Evolutionary conservation across 1,284 basidiomycete genomes (phyloP).

Genomic region (Volvariella surrecta): DNA sequence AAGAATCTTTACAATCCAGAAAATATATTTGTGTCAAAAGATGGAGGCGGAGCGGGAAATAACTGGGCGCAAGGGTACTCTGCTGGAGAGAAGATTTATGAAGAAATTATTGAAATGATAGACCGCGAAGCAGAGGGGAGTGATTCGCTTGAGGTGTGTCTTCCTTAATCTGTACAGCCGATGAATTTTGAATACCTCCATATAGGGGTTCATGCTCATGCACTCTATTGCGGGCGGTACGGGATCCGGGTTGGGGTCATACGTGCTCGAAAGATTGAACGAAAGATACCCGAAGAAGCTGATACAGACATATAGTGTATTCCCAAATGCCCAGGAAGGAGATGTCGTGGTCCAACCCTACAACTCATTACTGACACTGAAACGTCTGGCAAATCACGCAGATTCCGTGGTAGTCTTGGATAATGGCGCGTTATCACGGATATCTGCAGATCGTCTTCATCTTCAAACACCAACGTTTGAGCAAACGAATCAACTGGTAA

Average conservation of each 20-base stretch:
- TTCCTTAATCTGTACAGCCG: background rate
- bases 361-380: constrained; percentile 92
- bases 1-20: constrained; percentile 96
- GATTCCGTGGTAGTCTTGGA: constrained; percentile 97
- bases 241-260: constrained; percentile 96
- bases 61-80: constrained; percentile 97
- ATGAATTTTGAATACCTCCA: constrained; percentile 5
- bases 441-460: constrained; percentile 88
- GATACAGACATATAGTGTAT: constrained; percentile 98
- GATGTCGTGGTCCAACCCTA: constrained; percentile 99
- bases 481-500: constrained; percentile 90
- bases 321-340: constrained; percentile 86
- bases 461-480: constrained; percentile 88
- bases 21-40: constrained; percentile 93
- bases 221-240: constrained; percentile 99
- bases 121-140: constrained; percentile 98
- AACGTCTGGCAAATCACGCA: constrained; percentile 92
- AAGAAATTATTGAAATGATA: constrained; percentile 99
- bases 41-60: constrained; percentile 97
- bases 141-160: constrained; percentile 85
- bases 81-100: constrained; percentile 87
- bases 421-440: constrained; percentile 89
- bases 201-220: constrained; percentile 99
- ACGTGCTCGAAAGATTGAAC: constrained; percentile 91
- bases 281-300: constrained; percentile 99